Evolutionary conservation across 495 filamentous ascomycete genomes (phyloP).

Genomic region (Xylaria telfairii): DNA sequence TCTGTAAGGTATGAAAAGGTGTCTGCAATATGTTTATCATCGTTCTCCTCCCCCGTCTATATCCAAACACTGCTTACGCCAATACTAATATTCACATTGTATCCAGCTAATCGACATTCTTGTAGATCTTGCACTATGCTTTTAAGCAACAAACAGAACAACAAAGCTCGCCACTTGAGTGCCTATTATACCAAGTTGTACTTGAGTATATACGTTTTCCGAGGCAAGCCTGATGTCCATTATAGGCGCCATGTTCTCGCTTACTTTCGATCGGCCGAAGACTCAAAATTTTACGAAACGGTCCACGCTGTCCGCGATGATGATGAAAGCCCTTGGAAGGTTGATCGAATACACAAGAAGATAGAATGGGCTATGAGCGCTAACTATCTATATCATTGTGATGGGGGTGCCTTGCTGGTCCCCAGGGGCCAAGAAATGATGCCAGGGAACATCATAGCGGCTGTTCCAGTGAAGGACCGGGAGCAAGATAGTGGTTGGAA

Average conservation of each 20-base stretch:
- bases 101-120: background rate
- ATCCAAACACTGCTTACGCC: background rate
- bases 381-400: background rate
- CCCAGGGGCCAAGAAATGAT: background rate
- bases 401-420: background rate
- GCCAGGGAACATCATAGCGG: background rate
- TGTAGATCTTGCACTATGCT: background rate
- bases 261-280: background rate
- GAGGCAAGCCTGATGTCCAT: background rate
- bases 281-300: background rate
- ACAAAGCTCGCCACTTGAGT: background rate
- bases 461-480: background rate
- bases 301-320: background rate
- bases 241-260: conserved; percentile 5
- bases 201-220: background rate
- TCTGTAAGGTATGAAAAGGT: background rate
- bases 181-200: background rate
- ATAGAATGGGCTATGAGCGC: background rate
- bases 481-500: conserved; percentile 2
- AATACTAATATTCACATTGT: background rate
- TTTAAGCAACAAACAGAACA: background rate
- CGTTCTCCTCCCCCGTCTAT: background rate
- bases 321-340: conserved; percentile 9
- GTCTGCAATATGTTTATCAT: background rate
- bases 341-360: background rate